These are phyloP conservation scores for Globisporangium yorkense DNA, from an alignment of 352 stramenopile species.

Conservation along the genomic window DNA sequence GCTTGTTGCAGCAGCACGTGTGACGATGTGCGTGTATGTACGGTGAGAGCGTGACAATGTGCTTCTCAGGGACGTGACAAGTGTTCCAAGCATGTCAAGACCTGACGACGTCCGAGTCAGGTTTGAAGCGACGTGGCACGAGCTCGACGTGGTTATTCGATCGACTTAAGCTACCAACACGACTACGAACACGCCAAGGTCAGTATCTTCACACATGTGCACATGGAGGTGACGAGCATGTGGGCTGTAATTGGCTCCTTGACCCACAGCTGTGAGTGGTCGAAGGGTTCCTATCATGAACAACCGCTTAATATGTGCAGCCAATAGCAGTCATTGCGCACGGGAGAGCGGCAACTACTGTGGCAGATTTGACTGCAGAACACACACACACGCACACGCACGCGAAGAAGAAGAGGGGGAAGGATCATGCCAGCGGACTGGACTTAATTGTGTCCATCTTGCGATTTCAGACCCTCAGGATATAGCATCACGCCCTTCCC, in stretches of 20 bases:
- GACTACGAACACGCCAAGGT: no score
- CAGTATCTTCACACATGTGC: neutral
- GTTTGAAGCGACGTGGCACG: no score
- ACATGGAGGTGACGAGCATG: constrained; percentile 15
- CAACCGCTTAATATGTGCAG: constrained; percentile 83
- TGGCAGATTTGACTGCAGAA: constrained; percentile 84
- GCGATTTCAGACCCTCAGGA: constrained; percentile 80
- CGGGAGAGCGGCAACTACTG: constrained; percentile 63
- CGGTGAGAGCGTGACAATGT: no score
- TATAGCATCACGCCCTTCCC: constrained; percentile 70
- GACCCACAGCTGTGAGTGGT: constrained; percentile 57
- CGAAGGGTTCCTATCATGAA: constrained; percentile 89
- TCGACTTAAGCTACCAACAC: no score
- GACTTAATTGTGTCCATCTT: constrained; percentile 82
- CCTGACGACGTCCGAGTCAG: no score
- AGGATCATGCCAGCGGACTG: constrained; percentile 83
- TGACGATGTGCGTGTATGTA: no score
- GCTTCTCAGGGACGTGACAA: no score
- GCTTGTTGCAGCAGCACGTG: no score
- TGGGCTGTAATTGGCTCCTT: constrained; percentile 87
- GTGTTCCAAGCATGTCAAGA: no score
- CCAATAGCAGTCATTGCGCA: constrained; percentile 84
- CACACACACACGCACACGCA: constrained; percentile 6
- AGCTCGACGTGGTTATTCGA: no score
- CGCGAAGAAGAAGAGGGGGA: constrained; percentile 12